Evolutionary conservation across 2,329 filamentous ascomycete species (phyloP), one percentile per base, ranked within the genome.

Genomic region (Diaporthe sp.): DNA sequence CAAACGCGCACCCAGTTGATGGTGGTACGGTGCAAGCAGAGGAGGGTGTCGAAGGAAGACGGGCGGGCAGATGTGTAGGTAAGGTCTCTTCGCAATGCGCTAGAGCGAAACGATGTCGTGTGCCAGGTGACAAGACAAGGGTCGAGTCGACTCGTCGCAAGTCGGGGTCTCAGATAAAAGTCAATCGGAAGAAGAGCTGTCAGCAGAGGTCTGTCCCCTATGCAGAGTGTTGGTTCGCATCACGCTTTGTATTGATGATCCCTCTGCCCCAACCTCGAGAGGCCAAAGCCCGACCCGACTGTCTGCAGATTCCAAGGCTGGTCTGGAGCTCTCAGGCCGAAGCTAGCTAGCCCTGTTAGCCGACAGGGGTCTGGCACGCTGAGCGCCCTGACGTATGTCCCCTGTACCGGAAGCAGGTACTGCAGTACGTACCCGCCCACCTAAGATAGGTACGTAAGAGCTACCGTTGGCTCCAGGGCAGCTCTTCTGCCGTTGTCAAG

Each of bases 1-100:
- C 60, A 72, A 74, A 76, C 72, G 74, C 74, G 74, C 68, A 64
- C 69, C 35, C 50, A 54, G 35, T 61, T 45, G 54, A 58, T 61
- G 69, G 54, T 38, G 40, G 54, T 71, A 58, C 54, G 69, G 55
- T 42, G 50, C 57, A 38, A 40, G 45, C 61, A 25, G 61, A 40
- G 55, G 40, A 35, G 30, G 42, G 55, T 15, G 54, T 58, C 38
- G 40, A 57, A 40, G 38, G 17, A 42, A 73, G 38, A 25, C 40
- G 42, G 61, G 38, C 47, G 54, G 42, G 55, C n/a, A 17, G 57
- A 25, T 45, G 6, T 35, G 54, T 40, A 68, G 54, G 52, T 50
- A 30, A 68, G 54, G 52, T 50, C 40, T 57, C 52, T 60, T 60
- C 33, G 55, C 58, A 54, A 45, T 30, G 54, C 57, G 47, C 64